Conservation (phyloP, 306 rosid species). For the Canavalia ensiformis region DNA sequence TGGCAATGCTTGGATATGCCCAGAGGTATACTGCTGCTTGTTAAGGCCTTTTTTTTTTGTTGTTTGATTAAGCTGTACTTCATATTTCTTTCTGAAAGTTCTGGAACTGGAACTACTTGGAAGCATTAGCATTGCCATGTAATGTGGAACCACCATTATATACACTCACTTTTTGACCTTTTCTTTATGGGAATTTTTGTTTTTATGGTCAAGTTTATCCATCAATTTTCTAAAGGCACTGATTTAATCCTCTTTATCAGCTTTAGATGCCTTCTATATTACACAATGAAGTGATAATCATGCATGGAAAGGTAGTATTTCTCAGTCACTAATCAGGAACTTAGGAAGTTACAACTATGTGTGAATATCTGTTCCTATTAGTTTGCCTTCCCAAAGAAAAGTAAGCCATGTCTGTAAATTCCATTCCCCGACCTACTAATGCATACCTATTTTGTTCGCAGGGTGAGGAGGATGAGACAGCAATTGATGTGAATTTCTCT, state of each 20-base stretch:
- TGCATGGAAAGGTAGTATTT: slow-evolving; percentile 23
- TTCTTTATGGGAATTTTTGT: background rate
- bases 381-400: slow-evolving; percentile 23
- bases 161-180: slow-evolving; percentile 11
- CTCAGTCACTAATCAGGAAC: slow-evolving; percentile 35
- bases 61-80: background rate
- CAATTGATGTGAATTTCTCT: slow-evolving; percentile 90
- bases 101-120: slow-evolving; percentile 28
- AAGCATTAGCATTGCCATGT: slow-evolving; percentile 36
- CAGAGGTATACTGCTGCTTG: slow-evolving; percentile 71
- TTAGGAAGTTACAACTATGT: slow-evolving; percentile 33
- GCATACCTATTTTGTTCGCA: slow-evolving; percentile 48
- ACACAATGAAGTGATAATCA: slow-evolving; percentile 37
- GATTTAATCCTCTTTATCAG: slow-evolving; percentile 28
- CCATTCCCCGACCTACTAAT: slow-evolving; percentile 33
- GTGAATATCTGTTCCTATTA: slow-evolving; percentile 28
- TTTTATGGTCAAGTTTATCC: background rate
- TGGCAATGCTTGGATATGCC: slow-evolving; percentile 98
- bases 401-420: slow-evolving; percentile 16
- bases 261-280: slow-evolving; percentile 31
- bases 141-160: slow-evolving; percentile 31
- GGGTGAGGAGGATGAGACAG: slow-evolving; percentile 94
- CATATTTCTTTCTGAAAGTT: background rate
- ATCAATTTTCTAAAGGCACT: slow-evolving; percentile 24
- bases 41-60: slow-evolving; percentile 5